Conservation (phyloP, 164 flowering plant species). For the Chloranthus sessilifolius region DNA sequence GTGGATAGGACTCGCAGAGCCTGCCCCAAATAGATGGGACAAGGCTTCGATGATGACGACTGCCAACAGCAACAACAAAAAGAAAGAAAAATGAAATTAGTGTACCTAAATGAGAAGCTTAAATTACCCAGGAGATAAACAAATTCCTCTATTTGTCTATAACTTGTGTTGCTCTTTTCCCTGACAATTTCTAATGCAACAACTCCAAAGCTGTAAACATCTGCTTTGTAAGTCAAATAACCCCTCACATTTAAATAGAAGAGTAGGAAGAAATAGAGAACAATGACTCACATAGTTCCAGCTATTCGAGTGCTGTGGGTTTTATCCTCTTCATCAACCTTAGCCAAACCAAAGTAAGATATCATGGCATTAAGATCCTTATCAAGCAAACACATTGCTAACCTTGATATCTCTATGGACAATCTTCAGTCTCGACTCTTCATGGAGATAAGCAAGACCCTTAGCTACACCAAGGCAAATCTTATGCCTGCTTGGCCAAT, state of each 20-base stretch:
- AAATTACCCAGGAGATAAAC: slow-evolving; percentile 54
- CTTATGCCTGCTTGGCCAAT: slow-evolving; percentile 54
- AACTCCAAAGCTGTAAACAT: slow-evolving; percentile 64
- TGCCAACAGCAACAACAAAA: no score
- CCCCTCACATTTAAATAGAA: slow-evolving; percentile 41
- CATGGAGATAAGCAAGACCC: slow-evolving; percentile 61
- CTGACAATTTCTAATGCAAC: slow-evolving; percentile 57
- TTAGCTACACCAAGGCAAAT: slow-evolving; percentile 56
- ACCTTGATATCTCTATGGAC: slow-evolving; percentile 71
- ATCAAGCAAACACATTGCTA: slow-evolving; percentile 55
- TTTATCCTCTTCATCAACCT: slow-evolving; percentile 54
- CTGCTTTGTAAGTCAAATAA: slow-evolving; percentile 64
- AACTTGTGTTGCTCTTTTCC: slow-evolving; percentile 50
- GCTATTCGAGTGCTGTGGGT: slow-evolving; percentile 60
- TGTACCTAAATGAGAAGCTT: background rate
- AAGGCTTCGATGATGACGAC: no score
- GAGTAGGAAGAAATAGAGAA: background rate
- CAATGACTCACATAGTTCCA: slow-evolving; percentile 47
- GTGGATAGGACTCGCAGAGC: no score
- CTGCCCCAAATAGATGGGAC: no score
- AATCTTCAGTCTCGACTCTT: slow-evolving; percentile 58
- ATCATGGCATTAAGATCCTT: slow-evolving; percentile 48
- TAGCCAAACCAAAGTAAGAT: slow-evolving; percentile 70
- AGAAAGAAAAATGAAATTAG: no score
- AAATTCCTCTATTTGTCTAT: slow-evolving; percentile 30